Base-by-base conservation (phyloP, 2,329 filamentous ascomycete genomes). In the Calonectria pseudoreteaudii region DNA sequence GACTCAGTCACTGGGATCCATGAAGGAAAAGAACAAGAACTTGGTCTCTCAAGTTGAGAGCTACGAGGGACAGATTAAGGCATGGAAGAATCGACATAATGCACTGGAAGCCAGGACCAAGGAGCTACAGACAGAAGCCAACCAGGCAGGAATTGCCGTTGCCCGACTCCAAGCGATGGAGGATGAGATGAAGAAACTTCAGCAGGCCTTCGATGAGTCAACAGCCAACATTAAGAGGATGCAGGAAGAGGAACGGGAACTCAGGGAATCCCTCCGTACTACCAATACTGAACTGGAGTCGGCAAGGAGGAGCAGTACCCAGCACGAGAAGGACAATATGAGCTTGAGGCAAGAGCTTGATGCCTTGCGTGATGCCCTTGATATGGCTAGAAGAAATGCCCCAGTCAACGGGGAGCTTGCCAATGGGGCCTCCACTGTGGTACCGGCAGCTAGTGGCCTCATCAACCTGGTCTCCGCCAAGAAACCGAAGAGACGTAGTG, bases 401-500 rank as follows among this genome's bases (percentile, higher is more conserved):
- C 94, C 96, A 13, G 87, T 93, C 80, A 95, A 95, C 80, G 94
- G 95, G 71, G 87, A 89, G 20, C 74, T 83, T 28, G 77, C 82
- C 38, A 87, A 87, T 66, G 86, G 86, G 26, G 79, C 80, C 28
- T 81, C 82, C 53, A 76, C 80, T 13, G 84, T 87, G 23, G 88
- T 91, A 65, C 86, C 91, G 50, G 88, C 90, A 68, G 87, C 90
- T 36, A 94, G 90, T 82, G 96, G 95, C 52, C 91, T 99, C 75
- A 98, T 99, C 90, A 99, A 98, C 84, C 90, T 99, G 41, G 97
- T 99, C 31, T 94, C 96, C 2, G 96, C 95, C 65, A 98, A 98
- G 92, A 98, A 98, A 87, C 95, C 96, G 52, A 98, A 98, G 89
- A 91, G 97, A 82, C 92, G 97, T 78, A 98, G 96, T 84, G 96